Conservation (phyloP, 305 asterid genomes). For the Fraxinus floribunda region DNA sequence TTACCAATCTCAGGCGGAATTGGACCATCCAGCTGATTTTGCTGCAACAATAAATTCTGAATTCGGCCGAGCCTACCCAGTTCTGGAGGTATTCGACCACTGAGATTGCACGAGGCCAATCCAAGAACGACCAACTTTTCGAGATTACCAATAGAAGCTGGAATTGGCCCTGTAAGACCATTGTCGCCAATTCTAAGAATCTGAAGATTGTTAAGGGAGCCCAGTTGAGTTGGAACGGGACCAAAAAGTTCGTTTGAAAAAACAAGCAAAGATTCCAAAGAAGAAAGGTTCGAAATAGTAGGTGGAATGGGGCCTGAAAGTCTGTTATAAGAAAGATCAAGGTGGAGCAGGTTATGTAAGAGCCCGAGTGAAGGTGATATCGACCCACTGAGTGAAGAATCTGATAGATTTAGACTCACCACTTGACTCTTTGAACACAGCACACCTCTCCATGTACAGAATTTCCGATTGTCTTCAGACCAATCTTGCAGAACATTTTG, state of each 20-base stretch:
- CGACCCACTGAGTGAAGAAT: slow-evolving; percentile 55
- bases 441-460: slow-evolving; percentile 72
- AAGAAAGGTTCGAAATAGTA: slow-evolving; percentile 64
- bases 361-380: slow-evolving; percentile 62
- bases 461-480: slow-evolving; percentile 42
- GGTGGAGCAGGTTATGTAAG: slow-evolving; percentile 75
- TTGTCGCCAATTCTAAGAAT: slow-evolving; percentile 76
- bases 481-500: slow-evolving; percentile 50
- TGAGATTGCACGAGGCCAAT: slow-evolving; percentile 65
- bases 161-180: slow-evolving; percentile 60
- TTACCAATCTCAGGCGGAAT: slow-evolving; percentile 60
- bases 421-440: slow-evolving; percentile 37
- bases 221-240: slow-evolving; percentile 63
- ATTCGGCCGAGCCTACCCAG: slow-evolving; percentile 50
- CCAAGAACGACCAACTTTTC: slow-evolving; percentile 50
- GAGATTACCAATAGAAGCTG: slow-evolving; percentile 51
- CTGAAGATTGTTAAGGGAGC: slow-evolving; percentile 42
- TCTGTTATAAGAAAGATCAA: slow-evolving; percentile 62
- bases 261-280: slow-evolving; percentile 62
- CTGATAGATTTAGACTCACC: slow-evolving; percentile 50
- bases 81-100: slow-evolving; percentile 59
- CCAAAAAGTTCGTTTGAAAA: slow-evolving; percentile 84
- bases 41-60: slow-evolving; percentile 55
- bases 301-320: slow-evolving; percentile 93
- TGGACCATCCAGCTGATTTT: slow-evolving; percentile 60